phyloP scores from a whole-genome alignment of 1,284 basidiomycete species.

The Pterula multifida region DNA sequence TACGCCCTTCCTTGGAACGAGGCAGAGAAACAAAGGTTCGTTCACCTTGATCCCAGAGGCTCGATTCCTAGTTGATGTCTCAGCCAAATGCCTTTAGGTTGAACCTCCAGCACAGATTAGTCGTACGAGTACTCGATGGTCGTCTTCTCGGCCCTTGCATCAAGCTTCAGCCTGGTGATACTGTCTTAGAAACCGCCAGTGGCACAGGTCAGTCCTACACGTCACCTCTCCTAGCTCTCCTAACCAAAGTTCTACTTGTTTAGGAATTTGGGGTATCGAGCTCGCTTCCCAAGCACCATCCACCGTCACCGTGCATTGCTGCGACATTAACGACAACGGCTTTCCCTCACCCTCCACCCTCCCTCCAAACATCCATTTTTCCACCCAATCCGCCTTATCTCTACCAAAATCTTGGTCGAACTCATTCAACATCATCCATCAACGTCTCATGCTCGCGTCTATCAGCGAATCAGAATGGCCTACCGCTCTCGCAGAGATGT shows the following conservation, averaged over 20 bases:
- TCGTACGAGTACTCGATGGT: constrained; percentile 11
- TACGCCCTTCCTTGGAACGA: constrained; percentile 13
- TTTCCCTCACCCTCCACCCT: constrained; percentile 10
- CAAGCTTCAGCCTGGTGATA: constrained; percentile 9
- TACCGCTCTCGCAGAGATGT: constrained; percentile 14
- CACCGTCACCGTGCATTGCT: constrained; percentile 6
- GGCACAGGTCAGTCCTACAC: constrained; percentile 13
- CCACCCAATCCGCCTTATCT: constrained; percentile 10
- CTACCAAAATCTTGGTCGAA: constrained; percentile 15
- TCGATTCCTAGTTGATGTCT: not conserved
- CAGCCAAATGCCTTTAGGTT: constrained; percentile 9
- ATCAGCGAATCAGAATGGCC: constrained; percentile 13
- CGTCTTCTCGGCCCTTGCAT: constrained; percentile 12
- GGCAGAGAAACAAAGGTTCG: constrained; percentile 11
- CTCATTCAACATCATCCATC: constrained; percentile 17
- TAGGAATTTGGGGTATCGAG: constrained; percentile 11
- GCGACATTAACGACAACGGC: constrained; percentile 15
- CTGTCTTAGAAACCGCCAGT: constrained; percentile 16
- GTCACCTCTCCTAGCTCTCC: not conserved
- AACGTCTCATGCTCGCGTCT: constrained; percentile 17
- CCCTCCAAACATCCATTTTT: constrained; percentile 14
- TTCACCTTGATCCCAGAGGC: not conserved
- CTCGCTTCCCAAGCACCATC: constrained; percentile 6
- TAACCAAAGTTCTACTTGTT: not conserved
- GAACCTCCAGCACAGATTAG: constrained; percentile 12